phyloP scores from a whole-genome alignment of 306 rosid species.

The Carpinus viminea region DNA sequence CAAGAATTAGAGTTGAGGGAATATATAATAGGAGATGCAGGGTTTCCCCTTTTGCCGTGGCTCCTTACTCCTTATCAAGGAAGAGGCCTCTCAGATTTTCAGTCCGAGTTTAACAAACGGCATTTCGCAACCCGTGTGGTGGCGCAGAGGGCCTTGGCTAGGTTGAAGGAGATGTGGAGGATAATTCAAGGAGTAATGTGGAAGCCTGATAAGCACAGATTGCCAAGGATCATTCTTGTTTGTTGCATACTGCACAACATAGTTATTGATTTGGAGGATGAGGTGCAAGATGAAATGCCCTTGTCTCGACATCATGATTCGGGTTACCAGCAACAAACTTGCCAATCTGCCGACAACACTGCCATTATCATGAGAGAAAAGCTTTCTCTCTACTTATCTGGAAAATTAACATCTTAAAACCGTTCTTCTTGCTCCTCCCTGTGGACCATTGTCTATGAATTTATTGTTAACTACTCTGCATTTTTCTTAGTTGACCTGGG shows the following conservation, averaged over 20 bases:
- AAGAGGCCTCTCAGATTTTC: slow-evolving; percentile 48
- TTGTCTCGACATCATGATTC: slow-evolving; percentile 62
- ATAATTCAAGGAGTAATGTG: slow-evolving; percentile 86
- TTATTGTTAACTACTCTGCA: not conserved
- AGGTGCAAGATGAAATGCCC: slow-evolving; percentile 46
- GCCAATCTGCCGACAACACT: slow-evolving; percentile 51
- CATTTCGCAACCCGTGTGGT: slow-evolving; percentile 64
- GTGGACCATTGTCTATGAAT: slow-evolving; percentile 1
- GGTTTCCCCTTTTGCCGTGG: slow-evolving; percentile 83
- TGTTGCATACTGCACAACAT: slow-evolving; percentile 90
- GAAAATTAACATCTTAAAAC: slow-evolving; percentile 30
- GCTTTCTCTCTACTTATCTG: slow-evolving; percentile 56
- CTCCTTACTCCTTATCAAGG: slow-evolving; percentile 74
- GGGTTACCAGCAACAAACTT: slow-evolving; percentile 57
- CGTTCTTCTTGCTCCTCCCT: not conserved
- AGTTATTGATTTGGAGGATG: slow-evolving; percentile 77
- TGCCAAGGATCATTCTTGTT: slow-evolving; percentile 80
- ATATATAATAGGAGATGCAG: slow-evolving; percentile 68
- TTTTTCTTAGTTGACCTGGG: slow-evolving; percentile 1
- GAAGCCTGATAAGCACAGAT: slow-evolving; percentile 76
- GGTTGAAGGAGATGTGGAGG: slow-evolving; percentile 80
- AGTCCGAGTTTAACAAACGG: slow-evolving; percentile 60
- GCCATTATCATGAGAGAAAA: slow-evolving; percentile 56
- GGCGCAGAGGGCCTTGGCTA: slow-evolving; percentile 70
- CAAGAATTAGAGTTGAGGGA: slow-evolving; percentile 58